Percentiles rank a stretch among this genome's conserved stretches.
Conservation (phyloP, 1,284 basidiomycete species). For the Ceratobasidium sp. region DNA sequence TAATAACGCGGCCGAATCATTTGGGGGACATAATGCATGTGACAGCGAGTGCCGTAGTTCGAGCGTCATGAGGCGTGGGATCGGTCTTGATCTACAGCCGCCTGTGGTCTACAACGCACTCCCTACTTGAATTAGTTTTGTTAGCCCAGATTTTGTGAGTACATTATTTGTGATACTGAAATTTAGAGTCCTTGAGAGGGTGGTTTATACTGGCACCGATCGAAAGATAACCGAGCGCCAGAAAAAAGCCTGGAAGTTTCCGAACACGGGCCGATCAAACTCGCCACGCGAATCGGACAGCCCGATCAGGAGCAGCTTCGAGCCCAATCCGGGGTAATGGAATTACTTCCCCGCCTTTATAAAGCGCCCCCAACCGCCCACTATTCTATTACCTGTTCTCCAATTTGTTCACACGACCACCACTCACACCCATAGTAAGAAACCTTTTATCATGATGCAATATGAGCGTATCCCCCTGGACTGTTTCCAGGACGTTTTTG, state of each 20-base stretch:
- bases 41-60: background rate
- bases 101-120: no score
- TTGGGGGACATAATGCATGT: background rate
- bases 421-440: background rate
- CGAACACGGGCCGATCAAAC: slow-evolving; percentile 35
- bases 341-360: slow-evolving; percentile 23
- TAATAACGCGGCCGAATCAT: background rate
- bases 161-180: no score
- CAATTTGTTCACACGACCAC: slow-evolving; percentile 26
- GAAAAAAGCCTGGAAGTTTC: background rate
- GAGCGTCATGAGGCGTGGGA: no score
- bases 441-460: background rate
- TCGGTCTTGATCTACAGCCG: no score
- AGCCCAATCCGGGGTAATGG: slow-evolving; percentile 21
- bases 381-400: background rate
- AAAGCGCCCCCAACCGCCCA: slow-evolving; percentile 1
- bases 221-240: slow-evolving; percentile 4
- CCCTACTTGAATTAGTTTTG: no score
- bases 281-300: slow-evolving; percentile 7
- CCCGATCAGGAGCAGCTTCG: slow-evolving; percentile 1
- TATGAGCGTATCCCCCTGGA: slow-evolving; percentile 59
- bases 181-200: no score
- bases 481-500: slow-evolving; percentile 66
- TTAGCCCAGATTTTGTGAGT: no score
- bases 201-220: no score